Evolutionary conservation across 495 filamentous ascomycete species (phyloP).

Genomic region (Aspergillus mulundensis): DNA sequence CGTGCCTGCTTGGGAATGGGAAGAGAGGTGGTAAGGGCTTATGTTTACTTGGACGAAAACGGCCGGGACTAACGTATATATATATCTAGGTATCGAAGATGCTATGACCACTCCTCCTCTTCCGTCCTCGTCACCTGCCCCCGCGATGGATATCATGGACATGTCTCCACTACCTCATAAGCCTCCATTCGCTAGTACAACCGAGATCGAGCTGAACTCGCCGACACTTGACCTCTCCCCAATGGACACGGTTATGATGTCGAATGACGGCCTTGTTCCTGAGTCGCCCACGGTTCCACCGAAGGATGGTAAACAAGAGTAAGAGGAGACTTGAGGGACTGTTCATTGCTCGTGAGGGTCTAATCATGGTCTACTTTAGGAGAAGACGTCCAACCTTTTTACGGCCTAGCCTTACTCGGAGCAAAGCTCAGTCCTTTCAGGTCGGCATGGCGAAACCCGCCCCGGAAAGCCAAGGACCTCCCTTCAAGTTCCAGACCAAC

Average conservation of each 20-base stretch:
- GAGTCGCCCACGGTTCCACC: slow-evolving; percentile 53
- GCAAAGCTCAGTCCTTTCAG: slow-evolving; percentile 42
- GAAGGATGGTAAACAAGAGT: slow-evolving; percentile 31
- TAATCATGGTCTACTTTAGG: slow-evolving; percentile 25
- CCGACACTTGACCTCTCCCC: slow-evolving; percentile 56
- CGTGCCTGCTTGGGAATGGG: slow-evolving; percentile 62
- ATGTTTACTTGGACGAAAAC: slow-evolving; percentile 7
- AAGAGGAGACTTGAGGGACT: slow-evolving; percentile 20
- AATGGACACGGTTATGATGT: slow-evolving; percentile 47
- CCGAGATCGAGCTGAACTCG: slow-evolving; percentile 60
- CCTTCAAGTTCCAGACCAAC: slow-evolving; percentile 73
- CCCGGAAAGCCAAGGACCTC: slow-evolving; percentile 59
- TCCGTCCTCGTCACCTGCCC: slow-evolving; percentile 73
- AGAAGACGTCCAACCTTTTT: slow-evolving; percentile 39
- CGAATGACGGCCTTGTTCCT: slow-evolving; percentile 40
- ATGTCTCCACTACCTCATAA: slow-evolving; percentile 94
- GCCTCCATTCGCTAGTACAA: slow-evolving; percentile 53
- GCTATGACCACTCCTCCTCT: slow-evolving; percentile 79
- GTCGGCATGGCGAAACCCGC: slow-evolving; percentile 31
- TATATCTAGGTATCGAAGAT: slow-evolving; percentile 45
- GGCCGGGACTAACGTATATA: slow-evolving; percentile 13
- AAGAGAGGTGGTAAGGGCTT: slow-evolving; percentile 65
- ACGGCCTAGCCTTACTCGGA: slow-evolving; percentile 38
- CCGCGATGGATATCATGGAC: slow-evolving; percentile 82
- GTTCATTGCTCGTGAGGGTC: slow-evolving; percentile 5